Base-by-base conservation (phyloP, 176 grass and related monocot genomes). In the Phoenix dactylifera region DNA sequence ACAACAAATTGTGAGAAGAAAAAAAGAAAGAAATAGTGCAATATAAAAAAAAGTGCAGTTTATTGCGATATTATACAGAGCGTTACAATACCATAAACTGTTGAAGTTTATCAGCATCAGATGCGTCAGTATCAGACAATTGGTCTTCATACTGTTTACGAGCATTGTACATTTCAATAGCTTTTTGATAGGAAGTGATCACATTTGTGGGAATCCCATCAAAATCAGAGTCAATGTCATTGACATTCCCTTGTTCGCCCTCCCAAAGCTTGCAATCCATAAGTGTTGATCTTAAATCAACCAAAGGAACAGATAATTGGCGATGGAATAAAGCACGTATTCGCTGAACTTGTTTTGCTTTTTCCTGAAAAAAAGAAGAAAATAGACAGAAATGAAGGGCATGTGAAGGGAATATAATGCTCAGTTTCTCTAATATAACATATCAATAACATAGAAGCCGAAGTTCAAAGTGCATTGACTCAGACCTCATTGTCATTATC, bases 221-320 rank as follows among this genome's bases (percentile, higher is more conserved):
- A 49, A 85, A 66, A 51, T 86, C 57, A 30, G 79, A 71, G 63
- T 70, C 57, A 52, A 66, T 68, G 28, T 88, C 87, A 77, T 88
- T 92, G 67, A 17, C 58, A 74, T 85, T 91, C 60, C 87, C 87
- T 73, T 88, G 84, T 54, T 98, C 93, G 7, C 81, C 69, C 57
- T 98, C 93, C 93, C 93, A 98, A 57, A 69, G 68, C 82, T 98
- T 98, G 68, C 91, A 92, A 52, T 80, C 84, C 66, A 39, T 51
- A 57, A 98, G 79, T 60, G 82, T 83, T 64, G 76, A 74, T 54
- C 72, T 80, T 53, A 80, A 61, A 72, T 92, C 87, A 77, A 65
- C 76, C 55, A 98, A 62, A 80, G 93, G 93, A 67, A 98, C 67
- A 56, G 93, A 87, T 73, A 98, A 69, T 60, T 98, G 93, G 25